A percentile compares a stretch with the other conserved stretches of the same genome.
Conservation (phyloP, 1,284 basidiomycete genomes). For the Peniophora sp. region DNA sequence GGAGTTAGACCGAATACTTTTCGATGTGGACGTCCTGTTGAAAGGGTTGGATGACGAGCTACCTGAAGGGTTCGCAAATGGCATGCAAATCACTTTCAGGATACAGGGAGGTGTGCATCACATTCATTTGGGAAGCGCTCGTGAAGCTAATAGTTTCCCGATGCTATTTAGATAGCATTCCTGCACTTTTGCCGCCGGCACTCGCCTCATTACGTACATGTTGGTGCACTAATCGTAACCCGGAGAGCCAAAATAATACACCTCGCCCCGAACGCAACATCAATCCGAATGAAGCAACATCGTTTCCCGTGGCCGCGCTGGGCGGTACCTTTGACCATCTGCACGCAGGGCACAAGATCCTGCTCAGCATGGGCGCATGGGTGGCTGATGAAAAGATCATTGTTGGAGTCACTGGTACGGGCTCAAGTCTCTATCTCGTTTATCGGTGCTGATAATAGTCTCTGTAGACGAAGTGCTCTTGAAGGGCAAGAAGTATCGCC, state of each 20-base stretch:
- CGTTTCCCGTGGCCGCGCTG: conserved; percentile 45
- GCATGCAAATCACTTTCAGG: conserved; percentile 40
- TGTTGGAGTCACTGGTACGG: conserved; percentile 78
- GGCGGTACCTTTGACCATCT: conserved; percentile 96
- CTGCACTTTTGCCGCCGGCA: conserved; percentile 12
- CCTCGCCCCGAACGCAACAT: neutral
- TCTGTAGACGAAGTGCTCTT: conserved; percentile 65
- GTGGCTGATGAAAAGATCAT: conserved; percentile 77
- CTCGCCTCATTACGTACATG: conserved; percentile 8
- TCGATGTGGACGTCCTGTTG: conserved; percentile 65
- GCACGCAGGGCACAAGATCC: conserved; percentile 95
- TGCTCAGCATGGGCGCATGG: conserved; percentile 87
- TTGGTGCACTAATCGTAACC: conserved; percentile 10
- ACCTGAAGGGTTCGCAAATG: conserved; percentile 13
- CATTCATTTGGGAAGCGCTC: neutral
- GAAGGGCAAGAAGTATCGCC: conserved; percentile 62
- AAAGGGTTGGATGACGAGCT: conserved; percentile 37
- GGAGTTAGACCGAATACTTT: conserved; percentile 52
- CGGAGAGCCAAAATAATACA: conserved; percentile 3
- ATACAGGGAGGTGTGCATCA: conserved; percentile 33
- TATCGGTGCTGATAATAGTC: conserved; percentile 1
- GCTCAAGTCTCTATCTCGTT: conserved; percentile 1
- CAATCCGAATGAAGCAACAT: conserved; percentile 10
- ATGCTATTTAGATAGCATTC: conserved; percentile 11
- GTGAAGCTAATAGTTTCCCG: neutral